Conservation (phyloP, 2,329 filamentous ascomycete species). For the Neofusicoccum sp. region DNA sequence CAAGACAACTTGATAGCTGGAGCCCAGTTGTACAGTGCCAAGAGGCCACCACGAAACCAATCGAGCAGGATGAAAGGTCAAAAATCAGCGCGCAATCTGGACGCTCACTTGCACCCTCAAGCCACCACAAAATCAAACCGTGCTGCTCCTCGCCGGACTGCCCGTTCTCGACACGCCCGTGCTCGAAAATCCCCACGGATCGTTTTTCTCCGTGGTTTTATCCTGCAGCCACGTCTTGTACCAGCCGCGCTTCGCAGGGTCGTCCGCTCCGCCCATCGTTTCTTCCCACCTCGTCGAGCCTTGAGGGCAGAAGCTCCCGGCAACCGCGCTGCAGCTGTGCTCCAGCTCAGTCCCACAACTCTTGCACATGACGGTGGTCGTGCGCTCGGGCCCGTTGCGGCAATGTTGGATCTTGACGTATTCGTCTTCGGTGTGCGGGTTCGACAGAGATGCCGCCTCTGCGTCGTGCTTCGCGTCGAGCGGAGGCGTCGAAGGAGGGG, state of each 20-base stretch:
- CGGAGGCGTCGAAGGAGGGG: too few species aligned
- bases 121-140: too few species aligned
- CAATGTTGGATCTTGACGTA: neutral
- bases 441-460: neutral
- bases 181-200: neutral
- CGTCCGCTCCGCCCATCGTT: neutral
- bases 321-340: neutral
- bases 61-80: too few species aligned
- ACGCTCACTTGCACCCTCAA: too few species aligned
- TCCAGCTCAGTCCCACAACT: neutral
- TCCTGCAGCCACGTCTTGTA: neutral
- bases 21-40: too few species aligned
- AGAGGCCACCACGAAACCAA: too few species aligned
- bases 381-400: neutral
- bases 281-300: neutral
- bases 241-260: neutral
- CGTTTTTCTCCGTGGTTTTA: neutral
- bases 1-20: too few species aligned
- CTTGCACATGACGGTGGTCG: neutral
- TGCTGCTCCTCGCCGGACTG: too few species aligned
- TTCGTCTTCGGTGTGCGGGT: neutral
- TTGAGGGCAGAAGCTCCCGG: neutral
- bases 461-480: neutral
- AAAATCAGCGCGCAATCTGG: too few species aligned
- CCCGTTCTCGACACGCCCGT: neutral